Conservation (phyloP, 2,329 filamentous ascomycete genomes). For the Trichothecium roseum region DNA sequence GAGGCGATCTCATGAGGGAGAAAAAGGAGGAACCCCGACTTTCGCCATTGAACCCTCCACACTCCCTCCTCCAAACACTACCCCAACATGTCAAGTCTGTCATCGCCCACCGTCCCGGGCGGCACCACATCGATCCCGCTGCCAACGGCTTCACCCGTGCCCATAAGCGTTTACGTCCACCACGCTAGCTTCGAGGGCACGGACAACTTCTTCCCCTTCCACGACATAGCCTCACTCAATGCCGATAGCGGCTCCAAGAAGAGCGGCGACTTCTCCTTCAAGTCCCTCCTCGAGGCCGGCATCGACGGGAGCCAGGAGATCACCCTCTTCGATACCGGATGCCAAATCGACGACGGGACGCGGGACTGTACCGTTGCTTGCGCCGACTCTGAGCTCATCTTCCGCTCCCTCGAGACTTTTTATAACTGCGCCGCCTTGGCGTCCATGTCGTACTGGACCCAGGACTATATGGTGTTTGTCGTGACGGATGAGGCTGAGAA, state of each 20-base stretch:
- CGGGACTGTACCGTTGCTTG: constrained; percentile 22
- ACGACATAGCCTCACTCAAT: constrained; percentile 20
- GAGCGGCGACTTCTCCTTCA: constrained; percentile 18
- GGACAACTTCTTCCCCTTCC: constrained; percentile 25
- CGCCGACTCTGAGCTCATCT: constrained; percentile 17
- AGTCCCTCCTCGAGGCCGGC: constrained; percentile 21
- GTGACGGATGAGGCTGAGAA: constrained; percentile 21
- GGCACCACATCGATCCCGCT: too few species aligned
- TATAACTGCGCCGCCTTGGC: constrained; percentile 27
- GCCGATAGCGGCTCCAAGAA: constrained; percentile 1
- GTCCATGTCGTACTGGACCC: constrained; percentile 22
- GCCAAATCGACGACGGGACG: constrained; percentile 13
- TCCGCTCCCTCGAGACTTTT: constrained; percentile 24
- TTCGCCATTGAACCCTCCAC: too few species aligned
- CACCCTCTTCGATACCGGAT: constrained; percentile 20
- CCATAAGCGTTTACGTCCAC: constrained; percentile 18
- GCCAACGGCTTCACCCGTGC: constrained; percentile 10
- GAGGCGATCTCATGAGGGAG: too few species aligned
- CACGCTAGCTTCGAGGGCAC: constrained; percentile 17
- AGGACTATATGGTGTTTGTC: constrained; percentile 16
- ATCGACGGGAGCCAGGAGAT: constrained; percentile 21
- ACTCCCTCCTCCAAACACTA: too few species aligned
- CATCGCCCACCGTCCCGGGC: too few species aligned
- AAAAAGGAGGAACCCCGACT: too few species aligned
- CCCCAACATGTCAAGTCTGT: too few species aligned